These are phyloP conservation scores for Ophiostoma tasmaniense DNA, from an alignment of 2,329 filamentous ascomycete species.

Conservation along the genomic window DNA sequence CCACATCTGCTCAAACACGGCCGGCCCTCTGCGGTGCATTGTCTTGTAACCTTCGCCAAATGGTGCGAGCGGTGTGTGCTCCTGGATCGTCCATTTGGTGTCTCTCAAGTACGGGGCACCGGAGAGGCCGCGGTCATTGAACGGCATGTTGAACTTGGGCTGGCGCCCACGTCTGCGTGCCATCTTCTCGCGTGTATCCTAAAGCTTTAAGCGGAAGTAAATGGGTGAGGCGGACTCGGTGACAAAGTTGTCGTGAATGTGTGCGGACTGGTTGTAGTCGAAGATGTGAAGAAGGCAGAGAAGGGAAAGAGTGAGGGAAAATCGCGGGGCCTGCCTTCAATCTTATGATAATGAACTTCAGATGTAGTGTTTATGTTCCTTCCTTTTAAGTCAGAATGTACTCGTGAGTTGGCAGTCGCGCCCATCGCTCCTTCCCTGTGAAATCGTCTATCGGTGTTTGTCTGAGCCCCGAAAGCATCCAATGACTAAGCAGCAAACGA, in stretches of 20 bases:
- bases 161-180: background rate
- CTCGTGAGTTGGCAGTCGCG: background rate
- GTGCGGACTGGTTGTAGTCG: background rate
- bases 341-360: background rate
- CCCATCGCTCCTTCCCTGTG: slow-evolving; percentile 1
- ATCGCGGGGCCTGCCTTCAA: background rate
- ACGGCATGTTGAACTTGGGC: slow-evolving; percentile 12
- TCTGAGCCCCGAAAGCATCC: background rate
- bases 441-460: background rate
- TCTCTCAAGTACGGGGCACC: slow-evolving; percentile 10
- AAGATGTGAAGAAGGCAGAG: background rate
- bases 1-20: slow-evolving; percentile 12
- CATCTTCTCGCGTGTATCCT: too few relatives aligned
- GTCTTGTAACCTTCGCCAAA: slow-evolving; percentile 20
- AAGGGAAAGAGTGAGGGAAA: background rate
- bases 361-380: background rate
- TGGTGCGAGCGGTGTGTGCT: slow-evolving; percentile 13
- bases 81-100: slow-evolving; percentile 12
- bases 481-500: background rate
- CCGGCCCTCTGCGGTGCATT: slow-evolving; percentile 14
- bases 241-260: too few relatives aligned
- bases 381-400: background rate
- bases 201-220: too few relatives aligned
- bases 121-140: slow-evolving; percentile 13
- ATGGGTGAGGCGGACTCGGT: too few relatives aligned